These are phyloP conservation scores for Suillus alpinus DNA, from an alignment of 768 basidiomycete genomes.

Conservation along the genomic window DNA sequence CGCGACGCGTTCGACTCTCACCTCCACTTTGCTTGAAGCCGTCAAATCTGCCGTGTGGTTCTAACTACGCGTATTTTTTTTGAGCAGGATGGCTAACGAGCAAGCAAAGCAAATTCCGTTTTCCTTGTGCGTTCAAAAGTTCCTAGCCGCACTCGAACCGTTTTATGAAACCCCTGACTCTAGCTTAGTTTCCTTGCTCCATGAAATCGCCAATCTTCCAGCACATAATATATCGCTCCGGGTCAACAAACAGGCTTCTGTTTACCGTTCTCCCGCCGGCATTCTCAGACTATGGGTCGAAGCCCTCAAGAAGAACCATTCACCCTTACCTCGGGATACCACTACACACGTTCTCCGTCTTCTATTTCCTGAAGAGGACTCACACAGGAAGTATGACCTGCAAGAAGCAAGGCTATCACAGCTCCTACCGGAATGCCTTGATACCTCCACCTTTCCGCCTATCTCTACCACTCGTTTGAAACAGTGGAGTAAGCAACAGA, in stretches of 20 bases:
- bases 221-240: constrained; percentile 18
- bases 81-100: neutral
- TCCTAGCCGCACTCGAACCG: neutral
- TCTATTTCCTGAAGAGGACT: constrained; percentile 84
- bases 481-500: constrained; percentile 40
- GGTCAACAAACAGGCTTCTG: constrained; percentile 3
- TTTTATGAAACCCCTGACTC: constrained; percentile 6
- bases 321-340: constrained; percentile 50
- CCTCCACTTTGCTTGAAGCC: neutral
- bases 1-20: neutral
- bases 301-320: constrained; percentile 38
- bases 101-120: constrained; percentile 33
- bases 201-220: constrained; percentile 38
- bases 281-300: constrained; percentile 45
- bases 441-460: constrained; percentile 31
- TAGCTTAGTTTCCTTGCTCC: constrained; percentile 51
- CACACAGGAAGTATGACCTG: constrained; percentile 65
- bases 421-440: constrained; percentile 49
- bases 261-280: constrained; percentile 34
- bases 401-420: constrained; percentile 61
- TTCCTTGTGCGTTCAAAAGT: constrained; percentile 37
- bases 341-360: constrained; percentile 65
- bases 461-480: constrained; percentile 26
- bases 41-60: neutral
- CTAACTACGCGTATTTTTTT: neutral